phyloP scores from a whole-genome alignment of 306 rosid genomes.

The Acacia crassicarpa region DNA sequence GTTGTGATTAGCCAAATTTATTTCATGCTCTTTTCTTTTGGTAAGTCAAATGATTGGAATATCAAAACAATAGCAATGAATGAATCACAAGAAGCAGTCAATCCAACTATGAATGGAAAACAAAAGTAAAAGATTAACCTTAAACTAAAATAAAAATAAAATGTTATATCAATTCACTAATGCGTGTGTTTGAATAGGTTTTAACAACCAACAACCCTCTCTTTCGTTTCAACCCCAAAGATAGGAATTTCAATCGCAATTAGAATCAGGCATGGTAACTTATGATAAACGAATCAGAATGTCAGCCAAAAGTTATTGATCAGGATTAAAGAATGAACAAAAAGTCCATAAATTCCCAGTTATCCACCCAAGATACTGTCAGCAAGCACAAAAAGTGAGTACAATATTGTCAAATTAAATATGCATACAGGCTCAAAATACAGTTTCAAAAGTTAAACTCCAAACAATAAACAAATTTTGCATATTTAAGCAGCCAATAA shows the following conservation, averaged over 20 bases:
- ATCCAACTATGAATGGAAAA: neutral
- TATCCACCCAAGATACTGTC: neutral
- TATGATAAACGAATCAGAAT: neutral
- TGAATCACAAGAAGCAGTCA: neutral
- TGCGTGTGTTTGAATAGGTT: neutral
- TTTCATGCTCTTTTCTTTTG: neutral
- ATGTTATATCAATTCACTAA: neutral
- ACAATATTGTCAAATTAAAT: neutral
- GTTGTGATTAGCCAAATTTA: slow-evolving; percentile 2
- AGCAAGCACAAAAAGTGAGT: neutral
- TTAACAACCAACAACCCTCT: neutral
- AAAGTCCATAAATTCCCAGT: neutral
- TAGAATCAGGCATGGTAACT: slow-evolving; percentile 10
- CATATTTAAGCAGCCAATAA: neutral
- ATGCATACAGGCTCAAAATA: slow-evolving; percentile 6
- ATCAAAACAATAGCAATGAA: neutral
- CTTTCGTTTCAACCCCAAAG: neutral
- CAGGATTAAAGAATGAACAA: neutral
- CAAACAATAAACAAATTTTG: neutral
- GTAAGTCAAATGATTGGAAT: neutral
- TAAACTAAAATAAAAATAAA: neutral
- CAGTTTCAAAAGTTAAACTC: neutral
- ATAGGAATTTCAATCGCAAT: neutral
- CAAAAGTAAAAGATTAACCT: neutral
- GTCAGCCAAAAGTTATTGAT: neutral